phyloP scores from a whole-genome alignment of 2,329 filamentous ascomycete genomes.

The Nannizziopsis barbatae region DNA sequence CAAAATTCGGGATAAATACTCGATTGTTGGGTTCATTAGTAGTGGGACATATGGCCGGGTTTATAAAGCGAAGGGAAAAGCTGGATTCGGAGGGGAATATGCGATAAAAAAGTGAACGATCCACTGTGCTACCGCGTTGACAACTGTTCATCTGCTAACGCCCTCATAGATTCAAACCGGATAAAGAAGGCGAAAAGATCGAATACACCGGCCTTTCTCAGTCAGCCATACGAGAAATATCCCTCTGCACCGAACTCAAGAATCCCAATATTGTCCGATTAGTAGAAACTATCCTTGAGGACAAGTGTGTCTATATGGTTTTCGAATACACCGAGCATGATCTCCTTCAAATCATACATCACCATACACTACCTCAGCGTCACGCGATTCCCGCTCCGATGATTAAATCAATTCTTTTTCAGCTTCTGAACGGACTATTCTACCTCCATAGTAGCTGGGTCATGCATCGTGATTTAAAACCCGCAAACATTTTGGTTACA shows the following conservation, averaged over 20 bases:
- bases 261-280: slow-evolving; percentile 84
- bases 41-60: slow-evolving; percentile 96
- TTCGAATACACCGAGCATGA: slow-evolving; percentile 99
- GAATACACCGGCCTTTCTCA: slow-evolving; percentile 97
- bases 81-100: slow-evolving; percentile 67
- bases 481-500: slow-evolving; percentile 98
- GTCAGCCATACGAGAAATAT: slow-evolving; percentile 94
- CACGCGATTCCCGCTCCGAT: slow-evolving; percentile 80
- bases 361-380: slow-evolving; percentile 80
- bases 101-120: slow-evolving; percentile 80
- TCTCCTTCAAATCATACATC: slow-evolving; percentile 92
- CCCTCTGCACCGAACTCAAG: slow-evolving; percentile 79
- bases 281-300: slow-evolving; percentile 91
- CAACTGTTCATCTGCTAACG: background rate
- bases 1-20: slow-evolving; percentile 82
- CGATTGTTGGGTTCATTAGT: slow-evolving; percentile 95
- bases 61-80: slow-evolving; percentile 79
- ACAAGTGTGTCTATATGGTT: slow-evolving; percentile 99
- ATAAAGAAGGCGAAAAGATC: slow-evolving; percentile 90
- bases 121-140: too few species aligned
- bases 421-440: slow-evolving; percentile 85
- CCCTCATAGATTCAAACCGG: slow-evolving; percentile 64
- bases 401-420: slow-evolving; percentile 89
- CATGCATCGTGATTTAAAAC: slow-evolving; percentile 89
- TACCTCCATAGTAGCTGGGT: slow-evolving; percentile 97